These are phyloP conservation scores for Emericellopsis atlantica DNA, from an alignment of 2,329 filamentous ascomycete species.

Conservation along the genomic window DNA sequence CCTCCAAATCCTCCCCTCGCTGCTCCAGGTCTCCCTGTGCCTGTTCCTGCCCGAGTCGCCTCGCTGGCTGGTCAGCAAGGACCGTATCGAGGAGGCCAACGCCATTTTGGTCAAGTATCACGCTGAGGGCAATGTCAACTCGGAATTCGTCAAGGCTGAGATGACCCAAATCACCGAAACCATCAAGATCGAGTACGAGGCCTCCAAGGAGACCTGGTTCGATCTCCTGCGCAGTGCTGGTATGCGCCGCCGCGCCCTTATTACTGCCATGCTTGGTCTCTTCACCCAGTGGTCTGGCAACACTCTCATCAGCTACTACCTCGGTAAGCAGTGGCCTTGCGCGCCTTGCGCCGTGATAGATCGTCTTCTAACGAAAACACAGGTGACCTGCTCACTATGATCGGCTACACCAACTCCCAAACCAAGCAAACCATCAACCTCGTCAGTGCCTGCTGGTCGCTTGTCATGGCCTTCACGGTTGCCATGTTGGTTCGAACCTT, in stretches of 20 bases:
- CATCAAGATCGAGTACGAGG: conserved; percentile 25
- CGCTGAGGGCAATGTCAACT: conserved; percentile 28
- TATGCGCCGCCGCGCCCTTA: conserved; percentile 34
- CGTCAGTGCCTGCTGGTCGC: conserved; percentile 25
- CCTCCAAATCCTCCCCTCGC: conserved; percentile 30
- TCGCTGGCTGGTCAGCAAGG: conserved; percentile 17
- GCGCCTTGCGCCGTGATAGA: no score
- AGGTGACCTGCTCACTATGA: conserved; percentile 24
- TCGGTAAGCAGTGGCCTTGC: conserved; percentile 12
- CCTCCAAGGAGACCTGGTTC: conserved; percentile 36
- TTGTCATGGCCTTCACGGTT: conserved; percentile 22
- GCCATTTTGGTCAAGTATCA: conserved; percentile 34
- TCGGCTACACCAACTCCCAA: conserved; percentile 23
- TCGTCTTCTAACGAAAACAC: background rate
- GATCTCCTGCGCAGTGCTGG: conserved; percentile 37
- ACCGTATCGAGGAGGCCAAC: conserved; percentile 28
- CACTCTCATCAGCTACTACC: conserved; percentile 34
- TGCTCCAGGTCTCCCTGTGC: conserved; percentile 24
- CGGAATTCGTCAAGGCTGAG: conserved; percentile 32
- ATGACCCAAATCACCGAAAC: conserved; percentile 36
- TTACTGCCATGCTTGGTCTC: conserved; percentile 35
- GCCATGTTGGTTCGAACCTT: conserved; percentile 28
- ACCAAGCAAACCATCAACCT: conserved; percentile 30
- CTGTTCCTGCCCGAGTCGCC: conserved; percentile 35
- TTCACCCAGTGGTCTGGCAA: conserved; percentile 43